Conservation (phyloP, 2,329 filamentous ascomycete genomes). For the Aspergillus terreus region DNA sequence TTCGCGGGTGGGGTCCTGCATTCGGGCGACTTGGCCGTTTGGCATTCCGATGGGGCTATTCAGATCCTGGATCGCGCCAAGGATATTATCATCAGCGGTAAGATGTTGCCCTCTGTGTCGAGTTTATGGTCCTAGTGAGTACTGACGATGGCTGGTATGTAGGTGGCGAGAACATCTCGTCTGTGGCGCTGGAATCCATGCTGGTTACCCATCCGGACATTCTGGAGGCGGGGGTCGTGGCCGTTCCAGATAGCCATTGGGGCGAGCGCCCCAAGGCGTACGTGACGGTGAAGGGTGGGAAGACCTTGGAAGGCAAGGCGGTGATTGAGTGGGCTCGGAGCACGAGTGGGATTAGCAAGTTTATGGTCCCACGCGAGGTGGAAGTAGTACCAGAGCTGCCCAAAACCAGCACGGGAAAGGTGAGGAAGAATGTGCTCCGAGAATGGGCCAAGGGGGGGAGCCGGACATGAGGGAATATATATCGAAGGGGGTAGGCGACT, state of each 20-base stretch:
- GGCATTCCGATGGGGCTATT: conserved; percentile 84
- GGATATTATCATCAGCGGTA: conserved; percentile 95
- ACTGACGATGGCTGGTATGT: conserved; percentile 3
- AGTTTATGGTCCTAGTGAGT: background rate
- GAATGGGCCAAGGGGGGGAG: conserved; percentile 67
- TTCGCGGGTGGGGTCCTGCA: conserved; percentile 84
- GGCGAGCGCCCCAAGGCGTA: conserved; percentile 95
- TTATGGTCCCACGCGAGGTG: conserved; percentile 74
- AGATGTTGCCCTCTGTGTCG: conserved; percentile 19
- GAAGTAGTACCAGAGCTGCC: conserved; percentile 84
- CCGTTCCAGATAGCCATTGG: conserved; percentile 84
- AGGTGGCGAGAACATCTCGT: conserved; percentile 97
- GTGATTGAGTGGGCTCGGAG: conserved; percentile 84
- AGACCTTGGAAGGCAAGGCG: conserved; percentile 58
- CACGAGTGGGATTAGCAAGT: conserved; percentile 76
- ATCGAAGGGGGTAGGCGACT: background rate
- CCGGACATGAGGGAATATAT: conserved; percentile 9
- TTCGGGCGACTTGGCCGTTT: conserved; percentile 88
- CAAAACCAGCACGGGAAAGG: conserved; percentile 95
- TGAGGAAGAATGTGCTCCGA: conserved; percentile 88
- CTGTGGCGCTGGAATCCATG: conserved; percentile 86
- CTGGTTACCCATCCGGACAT: conserved; percentile 83
- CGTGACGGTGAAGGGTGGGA: conserved; percentile 72
- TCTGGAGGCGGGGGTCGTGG: conserved; percentile 87
- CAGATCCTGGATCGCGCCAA: conserved; percentile 94